Conservation (phyloP, 306 rosid species). For the Citrullus amarus region DNA sequence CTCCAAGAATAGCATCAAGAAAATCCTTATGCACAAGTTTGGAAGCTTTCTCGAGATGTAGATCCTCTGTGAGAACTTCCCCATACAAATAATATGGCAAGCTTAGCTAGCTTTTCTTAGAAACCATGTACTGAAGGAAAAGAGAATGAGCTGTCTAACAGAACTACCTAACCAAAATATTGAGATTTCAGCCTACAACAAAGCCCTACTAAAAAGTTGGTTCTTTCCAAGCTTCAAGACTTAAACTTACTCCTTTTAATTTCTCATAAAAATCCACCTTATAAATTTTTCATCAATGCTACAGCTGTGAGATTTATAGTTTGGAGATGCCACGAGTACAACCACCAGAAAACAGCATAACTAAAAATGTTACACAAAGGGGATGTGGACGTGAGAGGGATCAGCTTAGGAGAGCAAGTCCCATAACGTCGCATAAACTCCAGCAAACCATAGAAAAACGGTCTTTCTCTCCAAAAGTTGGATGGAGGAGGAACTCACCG, state of each 20-base stretch:
- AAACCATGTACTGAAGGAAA: background rate
- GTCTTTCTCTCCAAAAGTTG: no score
- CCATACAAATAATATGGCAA: no score
- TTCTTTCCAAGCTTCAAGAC: background rate
- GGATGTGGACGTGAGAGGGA: background rate
- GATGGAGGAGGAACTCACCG: no score
- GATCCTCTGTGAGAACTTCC: no score
- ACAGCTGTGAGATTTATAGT: background rate
- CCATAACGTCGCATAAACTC: no score
- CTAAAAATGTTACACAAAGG: background rate
- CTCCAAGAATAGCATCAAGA: background rate
- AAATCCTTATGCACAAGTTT: background rate
- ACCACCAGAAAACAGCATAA: no score
- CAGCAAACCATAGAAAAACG: no score
- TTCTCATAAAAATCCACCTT: background rate
- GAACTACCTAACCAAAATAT: background rate
- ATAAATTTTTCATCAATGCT: background rate
- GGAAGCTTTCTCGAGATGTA: background rate
- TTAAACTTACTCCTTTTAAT: background rate
- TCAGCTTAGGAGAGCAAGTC: background rate
- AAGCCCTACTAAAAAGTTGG: background rate
- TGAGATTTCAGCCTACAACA: background rate
- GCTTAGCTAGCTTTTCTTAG: no score
- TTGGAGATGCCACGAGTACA: no score
- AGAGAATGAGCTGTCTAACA: background rate